These are phyloP conservation scores for Amylostereum areolatum DNA, from an alignment of 1,284 basidiomycete genomes.

Conservation along the genomic window DNA sequence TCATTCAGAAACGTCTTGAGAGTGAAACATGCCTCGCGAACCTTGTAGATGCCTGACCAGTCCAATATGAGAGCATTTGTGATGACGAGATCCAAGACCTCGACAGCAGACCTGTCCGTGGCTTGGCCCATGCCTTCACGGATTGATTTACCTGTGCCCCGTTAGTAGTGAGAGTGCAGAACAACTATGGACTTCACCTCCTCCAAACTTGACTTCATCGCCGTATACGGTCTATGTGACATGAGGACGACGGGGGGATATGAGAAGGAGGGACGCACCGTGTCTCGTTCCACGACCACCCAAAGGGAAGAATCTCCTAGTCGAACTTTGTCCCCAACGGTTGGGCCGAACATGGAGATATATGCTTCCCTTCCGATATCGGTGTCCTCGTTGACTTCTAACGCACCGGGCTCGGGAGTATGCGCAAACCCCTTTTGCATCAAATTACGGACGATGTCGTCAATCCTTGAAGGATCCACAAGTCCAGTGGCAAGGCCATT, in stretches of 20 bases:
- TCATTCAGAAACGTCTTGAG: not conserved
- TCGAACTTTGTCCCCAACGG: conserved; percentile 83
- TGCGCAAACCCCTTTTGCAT: conserved; percentile 59
- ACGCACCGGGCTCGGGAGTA: conserved; percentile 51
- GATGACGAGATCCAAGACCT: conserved; percentile 87
- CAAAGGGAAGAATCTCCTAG: conserved; percentile 90
- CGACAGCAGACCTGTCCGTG: conserved; percentile 60
- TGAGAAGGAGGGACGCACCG: conserved; percentile 36
- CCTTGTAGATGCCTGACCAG: conserved; percentile 95
- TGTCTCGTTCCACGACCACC: conserved; percentile 90
- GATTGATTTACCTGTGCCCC: conserved; percentile 71
- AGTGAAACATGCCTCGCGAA: conserved; percentile 17
- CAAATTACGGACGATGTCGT: conserved; percentile 37
- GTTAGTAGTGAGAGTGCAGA: not conserved
- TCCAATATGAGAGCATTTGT: conserved; percentile 95
- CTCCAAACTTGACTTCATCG: conserved; percentile 98
- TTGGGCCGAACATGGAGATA: conserved; percentile 93
- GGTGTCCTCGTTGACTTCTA: conserved; percentile 41
- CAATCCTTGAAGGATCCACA: conserved; percentile 36
- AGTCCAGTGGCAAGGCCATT: conserved; percentile 68
- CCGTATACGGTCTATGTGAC: conserved; percentile 67
- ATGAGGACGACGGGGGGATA: not conserved
- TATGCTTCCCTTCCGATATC: conserved; percentile 65
- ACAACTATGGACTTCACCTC: conserved; percentile 45
- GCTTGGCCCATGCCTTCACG: conserved; percentile 98